phyloP scores from a whole-genome alignment of 768 basidiomycete species.

The Pleurotus giganteus region DNA sequence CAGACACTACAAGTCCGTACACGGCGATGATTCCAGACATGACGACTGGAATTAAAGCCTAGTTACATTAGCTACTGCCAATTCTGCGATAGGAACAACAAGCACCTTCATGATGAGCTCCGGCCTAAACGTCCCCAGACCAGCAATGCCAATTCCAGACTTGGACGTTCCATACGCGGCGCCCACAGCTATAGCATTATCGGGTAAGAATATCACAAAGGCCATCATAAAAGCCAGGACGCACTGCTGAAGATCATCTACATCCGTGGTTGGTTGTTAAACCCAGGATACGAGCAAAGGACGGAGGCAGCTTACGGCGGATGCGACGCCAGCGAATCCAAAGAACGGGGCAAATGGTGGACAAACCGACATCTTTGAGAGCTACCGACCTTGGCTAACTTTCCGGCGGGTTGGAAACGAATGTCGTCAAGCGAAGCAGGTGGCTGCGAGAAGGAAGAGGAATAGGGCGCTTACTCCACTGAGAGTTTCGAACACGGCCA shows the following conservation, averaged over 20 bases:
- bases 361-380: constrained; percentile 56
- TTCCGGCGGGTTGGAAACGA: background rate
- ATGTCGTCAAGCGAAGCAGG: background rate
- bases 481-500: background rate
- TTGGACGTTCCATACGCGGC: constrained; percentile 97
- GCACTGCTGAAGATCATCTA: constrained; percentile 96
- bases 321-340: constrained; percentile 95
- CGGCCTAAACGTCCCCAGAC: constrained; percentile 89
- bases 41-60: constrained; percentile 96
- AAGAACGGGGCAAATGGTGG: constrained; percentile 98
- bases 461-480: background rate
- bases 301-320: constrained; percentile 59
- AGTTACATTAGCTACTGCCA: background rate
- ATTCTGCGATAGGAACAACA: constrained; percentile 3
- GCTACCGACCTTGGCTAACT: background rate
- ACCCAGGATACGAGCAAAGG: background rate
- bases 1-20: constrained; percentile 94
- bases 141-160: constrained; percentile 95
- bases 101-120: constrained; percentile 97
- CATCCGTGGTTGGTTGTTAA: background rate
- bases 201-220: constrained; percentile 8
- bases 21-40: constrained; percentile 99
- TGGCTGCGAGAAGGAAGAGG: background rate
- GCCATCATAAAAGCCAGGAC: constrained; percentile 28
- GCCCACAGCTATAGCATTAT: constrained; percentile 64